phyloP scores from a whole-genome alignment of 805 yeast genomes.

The Torulaspora delbrueckii region DNA sequence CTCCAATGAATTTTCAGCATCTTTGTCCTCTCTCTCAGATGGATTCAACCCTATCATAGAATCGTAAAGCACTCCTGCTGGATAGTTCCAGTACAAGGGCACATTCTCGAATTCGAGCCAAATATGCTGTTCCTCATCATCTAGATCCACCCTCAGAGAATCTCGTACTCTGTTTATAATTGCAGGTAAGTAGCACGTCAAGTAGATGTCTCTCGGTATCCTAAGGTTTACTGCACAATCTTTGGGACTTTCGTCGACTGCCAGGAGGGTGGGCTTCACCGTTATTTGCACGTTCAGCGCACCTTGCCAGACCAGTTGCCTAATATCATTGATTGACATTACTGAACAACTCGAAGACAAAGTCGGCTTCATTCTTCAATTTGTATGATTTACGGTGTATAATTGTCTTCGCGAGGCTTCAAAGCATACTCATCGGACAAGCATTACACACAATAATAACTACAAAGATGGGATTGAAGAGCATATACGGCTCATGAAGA shows the following conservation, averaged over 20 bases:
- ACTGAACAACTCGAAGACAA: background rate
- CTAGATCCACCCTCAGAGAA: slow-evolving; percentile 29
- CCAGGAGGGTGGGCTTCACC: slow-evolving; percentile 21
- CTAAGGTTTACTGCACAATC: slow-evolving; percentile 23
- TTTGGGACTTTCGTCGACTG: slow-evolving; percentile 17
- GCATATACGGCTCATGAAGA: slow-evolving; percentile 1
- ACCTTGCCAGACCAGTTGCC: slow-evolving; percentile 51
- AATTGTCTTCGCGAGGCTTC: background rate
- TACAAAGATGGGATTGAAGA: background rate
- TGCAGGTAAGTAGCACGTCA: slow-evolving; percentile 41
- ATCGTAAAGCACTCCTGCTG: slow-evolving; percentile 67
- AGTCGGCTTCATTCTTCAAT: background rate
- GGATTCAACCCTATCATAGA: slow-evolving; percentile 41
- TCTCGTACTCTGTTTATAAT: slow-evolving; percentile 40
- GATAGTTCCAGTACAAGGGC: slow-evolving; percentile 73
- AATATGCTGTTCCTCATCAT: slow-evolving; percentile 32
- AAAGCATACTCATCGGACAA: background rate
- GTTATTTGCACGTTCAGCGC: slow-evolving; percentile 42
- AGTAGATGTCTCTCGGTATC: slow-evolving; percentile 46
- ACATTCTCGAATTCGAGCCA: slow-evolving; percentile 67
- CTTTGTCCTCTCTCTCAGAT: slow-evolving; percentile 10
- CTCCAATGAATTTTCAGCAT: slow-evolving; percentile 19
- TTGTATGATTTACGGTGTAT: background rate
- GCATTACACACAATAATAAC: background rate
- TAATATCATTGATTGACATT: slow-evolving; percentile 31